A percentile compares a stretch with the other conserved stretches of the same genome.
Conservation (phyloP, 1,284 basidiomycete species). For the Fistulinella staudtii region DNA sequence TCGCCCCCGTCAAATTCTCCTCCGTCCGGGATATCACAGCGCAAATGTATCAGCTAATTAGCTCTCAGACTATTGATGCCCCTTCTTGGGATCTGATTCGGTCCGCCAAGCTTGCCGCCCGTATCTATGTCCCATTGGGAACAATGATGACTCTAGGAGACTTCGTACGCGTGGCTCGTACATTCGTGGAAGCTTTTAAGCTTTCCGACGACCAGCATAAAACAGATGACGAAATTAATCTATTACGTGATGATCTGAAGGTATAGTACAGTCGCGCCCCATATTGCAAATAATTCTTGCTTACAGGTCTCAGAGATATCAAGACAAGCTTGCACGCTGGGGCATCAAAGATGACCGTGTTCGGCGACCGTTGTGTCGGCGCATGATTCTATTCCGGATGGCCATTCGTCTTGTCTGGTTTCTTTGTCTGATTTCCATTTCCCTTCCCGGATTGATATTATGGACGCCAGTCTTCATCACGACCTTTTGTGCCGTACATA, state of each 20-base stretch:
- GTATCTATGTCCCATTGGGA: slow-evolving; percentile 80
- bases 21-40: slow-evolving; percentile 61
- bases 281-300: neutral
- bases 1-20: slow-evolving; percentile 61
- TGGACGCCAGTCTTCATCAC: slow-evolving; percentile 75
- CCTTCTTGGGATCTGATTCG: slow-evolving; percentile 79
- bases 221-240: slow-evolving; percentile 32
- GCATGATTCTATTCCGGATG: slow-evolving; percentile 52
- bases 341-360: slow-evolving; percentile 82
- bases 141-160: slow-evolving; percentile 79
- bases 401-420: slow-evolving; percentile 62
- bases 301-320: slow-evolving; percentile 52
- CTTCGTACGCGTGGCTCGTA: slow-evolving; percentile 68
- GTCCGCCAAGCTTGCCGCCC: slow-evolving; percentile 67
- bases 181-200: slow-evolving; percentile 76
- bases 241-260: slow-evolving; percentile 58
- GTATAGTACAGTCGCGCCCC: slow-evolving; percentile 38
- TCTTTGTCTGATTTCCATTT: slow-evolving; percentile 62
- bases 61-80: slow-evolving; percentile 72
- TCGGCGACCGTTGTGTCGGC: slow-evolving; percentile 56
- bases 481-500: slow-evolving; percentile 60
- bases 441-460: slow-evolving; percentile 76
- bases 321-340: slow-evolving; percentile 59
- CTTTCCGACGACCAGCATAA: slow-evolving; percentile 28
- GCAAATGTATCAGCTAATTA: slow-evolving; percentile 63